Conservation (phyloP, 495 filamentous ascomycete genomes). For the Lasiosphaeria miniovina region DNA sequence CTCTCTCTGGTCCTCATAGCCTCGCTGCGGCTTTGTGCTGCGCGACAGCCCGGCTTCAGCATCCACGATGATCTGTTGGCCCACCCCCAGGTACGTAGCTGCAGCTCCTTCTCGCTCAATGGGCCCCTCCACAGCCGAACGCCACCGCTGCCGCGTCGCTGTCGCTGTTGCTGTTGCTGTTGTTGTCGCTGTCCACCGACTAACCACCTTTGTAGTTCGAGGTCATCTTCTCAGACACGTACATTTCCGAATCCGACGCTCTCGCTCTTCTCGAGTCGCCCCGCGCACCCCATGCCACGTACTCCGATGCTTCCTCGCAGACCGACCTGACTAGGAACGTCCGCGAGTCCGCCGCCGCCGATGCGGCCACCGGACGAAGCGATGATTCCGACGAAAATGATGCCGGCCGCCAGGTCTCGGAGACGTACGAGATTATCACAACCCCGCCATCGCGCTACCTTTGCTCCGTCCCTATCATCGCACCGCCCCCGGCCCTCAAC, state of each 20-base stretch:
- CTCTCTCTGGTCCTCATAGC: constrained; percentile 40
- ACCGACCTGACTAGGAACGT: constrained; percentile 36
- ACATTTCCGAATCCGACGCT: constrained; percentile 70
- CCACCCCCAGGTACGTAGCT: constrained; percentile 72
- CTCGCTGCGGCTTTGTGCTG: constrained; percentile 37
- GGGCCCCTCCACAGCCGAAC: not conserved
- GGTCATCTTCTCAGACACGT: constrained; percentile 71
- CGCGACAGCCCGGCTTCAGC: constrained; percentile 48
- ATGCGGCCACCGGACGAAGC: constrained; percentile 14
- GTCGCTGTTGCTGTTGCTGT: constrained; percentile 4
- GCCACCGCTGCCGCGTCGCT: not conserved
- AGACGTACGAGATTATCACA: constrained; percentile 71
- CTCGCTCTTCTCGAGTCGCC: constrained; percentile 50
- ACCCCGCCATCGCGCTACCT: constrained; percentile 70
- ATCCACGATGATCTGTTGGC: constrained; percentile 90
- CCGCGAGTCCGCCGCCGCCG: constrained; percentile 29
- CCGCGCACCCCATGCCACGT: constrained; percentile 26
- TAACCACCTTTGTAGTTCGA: constrained; percentile 58
- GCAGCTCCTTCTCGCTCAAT: no score
- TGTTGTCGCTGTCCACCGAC: constrained; percentile 8
- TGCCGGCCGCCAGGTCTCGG: constrained; percentile 25
- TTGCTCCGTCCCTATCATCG: constrained; percentile 77
- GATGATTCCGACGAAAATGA: constrained; percentile 16
- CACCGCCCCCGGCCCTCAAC: constrained; percentile 49
- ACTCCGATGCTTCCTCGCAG: constrained; percentile 32